Percentiles rank a stretch among this genome's conserved stretches.
Conservation (phyloP, 257 asterid species). For the Asclepias syriaca region DNA sequence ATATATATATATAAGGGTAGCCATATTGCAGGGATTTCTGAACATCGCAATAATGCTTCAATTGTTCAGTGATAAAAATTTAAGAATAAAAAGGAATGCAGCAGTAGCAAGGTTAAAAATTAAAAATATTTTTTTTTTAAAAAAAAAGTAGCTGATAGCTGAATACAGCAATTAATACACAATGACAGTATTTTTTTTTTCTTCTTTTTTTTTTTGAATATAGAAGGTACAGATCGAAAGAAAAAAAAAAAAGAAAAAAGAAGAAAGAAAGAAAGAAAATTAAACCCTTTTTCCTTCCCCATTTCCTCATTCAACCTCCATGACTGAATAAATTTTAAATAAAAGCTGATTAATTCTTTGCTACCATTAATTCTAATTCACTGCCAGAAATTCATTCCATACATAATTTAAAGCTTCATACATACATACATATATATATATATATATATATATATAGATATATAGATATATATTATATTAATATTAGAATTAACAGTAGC, state of each 20-base stretch:
- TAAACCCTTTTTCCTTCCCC: constrained; percentile 7
- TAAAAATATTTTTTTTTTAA: too few relatives aligned
- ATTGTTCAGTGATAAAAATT: constrained; percentile 4
- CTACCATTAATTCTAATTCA: constrained; percentile 52
- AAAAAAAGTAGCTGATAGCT: constrained; percentile 10
- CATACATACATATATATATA: too few relatives aligned
- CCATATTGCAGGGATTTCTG: constrained; percentile 12
- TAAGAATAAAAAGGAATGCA: constrained; percentile 9
- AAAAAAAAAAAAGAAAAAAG: background rate
- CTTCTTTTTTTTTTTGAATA: background rate
- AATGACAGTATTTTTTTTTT: constrained; percentile 12
- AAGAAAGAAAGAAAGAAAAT: too few relatives aligned
- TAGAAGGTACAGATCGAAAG: constrained; percentile 16
- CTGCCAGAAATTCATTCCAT: background rate
- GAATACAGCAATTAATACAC: constrained; percentile 22
- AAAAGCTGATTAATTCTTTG: constrained; percentile 27
- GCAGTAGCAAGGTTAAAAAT: constrained; percentile 4
- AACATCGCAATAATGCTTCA: constrained; percentile 14
- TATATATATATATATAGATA: too few relatives aligned
- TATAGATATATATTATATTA: background rate
- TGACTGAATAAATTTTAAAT: constrained; percentile 13
- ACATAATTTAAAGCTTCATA: background rate
- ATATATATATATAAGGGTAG: background rate
- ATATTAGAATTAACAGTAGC: constrained; percentile 51
- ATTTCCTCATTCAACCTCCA: constrained; percentile 17